phyloP scores from a whole-genome alignment of 139 green algal genomes.

The Chlamydomonas schloesseri region DNA sequence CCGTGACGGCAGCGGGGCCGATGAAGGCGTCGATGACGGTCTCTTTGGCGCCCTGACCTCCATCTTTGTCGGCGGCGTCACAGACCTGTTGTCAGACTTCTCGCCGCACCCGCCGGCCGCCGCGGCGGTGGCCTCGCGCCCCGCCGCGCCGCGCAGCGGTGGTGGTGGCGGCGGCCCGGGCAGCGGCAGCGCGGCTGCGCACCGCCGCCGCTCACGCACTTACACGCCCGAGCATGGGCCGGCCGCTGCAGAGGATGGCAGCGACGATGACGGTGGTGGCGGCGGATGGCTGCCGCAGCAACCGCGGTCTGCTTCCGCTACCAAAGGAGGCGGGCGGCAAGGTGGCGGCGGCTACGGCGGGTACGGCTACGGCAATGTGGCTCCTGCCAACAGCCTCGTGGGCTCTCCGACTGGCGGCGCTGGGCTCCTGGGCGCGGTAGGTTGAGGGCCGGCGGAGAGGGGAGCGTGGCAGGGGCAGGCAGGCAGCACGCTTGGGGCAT shows the following conservation, averaged over 20 bases:
- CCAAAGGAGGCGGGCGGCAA: background rate
- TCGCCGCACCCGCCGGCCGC: background rate
- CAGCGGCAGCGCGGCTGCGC: too few relatives aligned
- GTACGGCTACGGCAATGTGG: background rate
- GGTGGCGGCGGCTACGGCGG: background rate
- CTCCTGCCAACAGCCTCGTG: conserved; percentile 35
- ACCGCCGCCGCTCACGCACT: background rate
- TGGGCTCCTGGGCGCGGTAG: conserved; percentile 24
- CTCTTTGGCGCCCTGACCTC: conserved; percentile 21
- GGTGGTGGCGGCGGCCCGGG: too few relatives aligned
- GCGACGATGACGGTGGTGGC: too few relatives aligned
- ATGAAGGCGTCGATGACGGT: background rate
- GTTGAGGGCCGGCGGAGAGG: background rate
- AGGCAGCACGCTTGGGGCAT: too few relatives aligned
- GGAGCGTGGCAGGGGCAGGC: too few relatives aligned
- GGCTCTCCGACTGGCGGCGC: conserved; percentile 15
- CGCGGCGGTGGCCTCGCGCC: background rate
- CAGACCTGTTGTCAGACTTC: conserved; percentile 13
- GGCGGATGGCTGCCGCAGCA: background rate
- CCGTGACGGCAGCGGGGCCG: background rate
- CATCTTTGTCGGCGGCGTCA: conserved; percentile 18
- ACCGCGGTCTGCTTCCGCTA: background rate
- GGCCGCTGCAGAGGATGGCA: background rate
- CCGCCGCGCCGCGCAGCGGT: background rate
- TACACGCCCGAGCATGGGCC: background rate